Conservation (phyloP, 208 protist genomes). For the Trypanosomatidae sp. region DNA sequence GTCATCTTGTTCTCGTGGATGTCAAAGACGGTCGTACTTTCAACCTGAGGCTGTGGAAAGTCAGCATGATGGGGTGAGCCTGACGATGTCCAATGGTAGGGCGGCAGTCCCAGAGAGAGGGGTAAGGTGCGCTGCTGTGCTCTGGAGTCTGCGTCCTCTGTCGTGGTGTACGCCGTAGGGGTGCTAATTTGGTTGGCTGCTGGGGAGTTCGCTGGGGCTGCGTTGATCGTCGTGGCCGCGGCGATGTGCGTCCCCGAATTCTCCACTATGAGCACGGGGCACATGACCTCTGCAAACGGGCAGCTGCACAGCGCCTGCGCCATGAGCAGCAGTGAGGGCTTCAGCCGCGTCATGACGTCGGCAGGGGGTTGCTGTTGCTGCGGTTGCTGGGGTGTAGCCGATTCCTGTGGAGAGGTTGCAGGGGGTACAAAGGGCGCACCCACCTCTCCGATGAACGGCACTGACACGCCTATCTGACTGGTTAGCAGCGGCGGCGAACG, state of each 20-base stretch:
- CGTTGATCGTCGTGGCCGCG: neutral
- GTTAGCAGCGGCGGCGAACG: neutral
- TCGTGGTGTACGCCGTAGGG: neutral
- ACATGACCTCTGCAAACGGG: constrained; percentile 24
- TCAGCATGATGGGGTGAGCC: neutral
- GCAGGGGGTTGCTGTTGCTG: constrained; percentile 4
- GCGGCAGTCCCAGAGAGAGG: neutral
- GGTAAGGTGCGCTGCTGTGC: neutral
- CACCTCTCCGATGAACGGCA: neutral
- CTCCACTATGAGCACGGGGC: constrained; percentile 19
- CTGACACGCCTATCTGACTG: neutral
- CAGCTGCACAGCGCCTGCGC: constrained; percentile 17
- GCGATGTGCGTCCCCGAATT: constrained; percentile 1
- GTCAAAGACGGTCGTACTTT: neutral
- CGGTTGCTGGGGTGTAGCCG: neutral
- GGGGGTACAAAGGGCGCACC: neutral
- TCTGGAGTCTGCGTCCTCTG: neutral
- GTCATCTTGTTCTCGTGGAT: neutral
- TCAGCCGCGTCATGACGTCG: constrained; percentile 19
- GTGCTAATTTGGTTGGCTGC: neutral
- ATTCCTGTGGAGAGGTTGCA: neutral
- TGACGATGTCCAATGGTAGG: neutral
- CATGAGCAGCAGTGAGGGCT: constrained; percentile 23
- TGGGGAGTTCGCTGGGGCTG: neutral
- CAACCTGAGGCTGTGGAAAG: neutral